Conservation (phyloP, 441 rosid species). For the Populus hybrid region DNA sequence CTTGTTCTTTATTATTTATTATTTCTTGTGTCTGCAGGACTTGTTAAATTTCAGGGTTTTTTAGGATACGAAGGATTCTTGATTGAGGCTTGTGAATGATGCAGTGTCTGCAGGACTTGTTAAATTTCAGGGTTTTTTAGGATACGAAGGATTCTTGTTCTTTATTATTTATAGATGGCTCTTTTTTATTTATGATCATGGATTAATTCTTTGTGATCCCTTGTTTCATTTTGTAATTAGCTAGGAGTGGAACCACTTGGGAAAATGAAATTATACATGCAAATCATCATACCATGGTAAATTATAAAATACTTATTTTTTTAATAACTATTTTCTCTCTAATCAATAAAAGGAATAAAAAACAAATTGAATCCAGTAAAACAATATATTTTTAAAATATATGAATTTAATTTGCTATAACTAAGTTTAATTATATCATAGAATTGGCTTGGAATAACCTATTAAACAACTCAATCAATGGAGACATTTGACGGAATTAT, state of each 20-base stretch:
- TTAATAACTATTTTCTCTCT: too few species aligned
- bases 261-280: not conserved
- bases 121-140: not conserved
- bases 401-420: too few species aligned
- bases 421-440: too few species aligned
- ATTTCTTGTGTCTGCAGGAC: not conserved
- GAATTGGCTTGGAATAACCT: too few species aligned
- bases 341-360: too few species aligned
- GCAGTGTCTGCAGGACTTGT: not conserved
- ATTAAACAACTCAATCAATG: too few species aligned
- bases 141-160: not conserved
- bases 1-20: too few species aligned
- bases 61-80: not conserved
- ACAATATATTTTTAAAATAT: too few species aligned
- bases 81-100: not conserved
- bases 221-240: not conserved
- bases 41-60: not conserved
- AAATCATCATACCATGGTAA: not conserved
- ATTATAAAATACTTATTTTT: too few species aligned
- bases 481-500: too few species aligned
- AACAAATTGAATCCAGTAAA: too few species aligned
- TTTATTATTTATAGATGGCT: not conserved
- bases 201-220: not conserved
- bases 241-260: not conserved
- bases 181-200: not conserved